Conservation (phyloP, 2,329 filamentous ascomycete genomes). For the Stachybotrys elegans region DNA sequence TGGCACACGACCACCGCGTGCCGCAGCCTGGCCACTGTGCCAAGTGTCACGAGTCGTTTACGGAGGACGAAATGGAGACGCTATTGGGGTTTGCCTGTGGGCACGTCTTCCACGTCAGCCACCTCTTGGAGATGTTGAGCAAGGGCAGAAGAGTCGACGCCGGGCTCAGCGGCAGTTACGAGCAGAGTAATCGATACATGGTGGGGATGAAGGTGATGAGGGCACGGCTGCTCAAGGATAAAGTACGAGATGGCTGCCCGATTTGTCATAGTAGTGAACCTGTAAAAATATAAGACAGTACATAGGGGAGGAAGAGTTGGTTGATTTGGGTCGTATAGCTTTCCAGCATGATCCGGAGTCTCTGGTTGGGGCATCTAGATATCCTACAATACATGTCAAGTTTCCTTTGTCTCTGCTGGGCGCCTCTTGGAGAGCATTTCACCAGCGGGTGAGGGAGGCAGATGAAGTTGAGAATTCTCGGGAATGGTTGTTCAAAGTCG, state of each 20-base stretch:
- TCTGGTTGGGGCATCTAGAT: slow-evolving; percentile 9
- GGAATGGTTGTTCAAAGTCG: too few species aligned
- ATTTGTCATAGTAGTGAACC: slow-evolving; percentile 39
- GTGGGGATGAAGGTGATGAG: slow-evolving; percentile 86
- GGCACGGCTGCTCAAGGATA: slow-evolving; percentile 70
- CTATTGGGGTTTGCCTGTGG: slow-evolving; percentile 78
- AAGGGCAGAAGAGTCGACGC: slow-evolving; percentile 41
- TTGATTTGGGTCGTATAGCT: background rate
- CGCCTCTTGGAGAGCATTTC: too few species aligned
- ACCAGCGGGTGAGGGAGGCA: too few species aligned
- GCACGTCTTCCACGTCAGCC: slow-evolving; percentile 74
- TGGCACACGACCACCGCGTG: slow-evolving; percentile 22
- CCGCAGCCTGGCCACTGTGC: slow-evolving; percentile 54
- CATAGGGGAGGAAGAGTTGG: background rate
- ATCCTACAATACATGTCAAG: slow-evolving; percentile 6
- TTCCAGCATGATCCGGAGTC: background rate
- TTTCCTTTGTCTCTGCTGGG: too few species aligned
- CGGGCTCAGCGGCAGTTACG: slow-evolving; percentile 37
- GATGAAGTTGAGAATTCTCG: too few species aligned
- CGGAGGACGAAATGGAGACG: slow-evolving; percentile 61
- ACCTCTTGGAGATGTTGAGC: slow-evolving; percentile 55
- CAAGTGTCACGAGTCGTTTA: slow-evolving; percentile 50
- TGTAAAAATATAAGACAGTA: background rate
- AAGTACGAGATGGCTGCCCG: slow-evolving; percentile 60
- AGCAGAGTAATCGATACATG: slow-evolving; percentile 49